Base-by-base conservation (phyloP, 106 monocot genomes). In the Chionographis japonica region DNA sequence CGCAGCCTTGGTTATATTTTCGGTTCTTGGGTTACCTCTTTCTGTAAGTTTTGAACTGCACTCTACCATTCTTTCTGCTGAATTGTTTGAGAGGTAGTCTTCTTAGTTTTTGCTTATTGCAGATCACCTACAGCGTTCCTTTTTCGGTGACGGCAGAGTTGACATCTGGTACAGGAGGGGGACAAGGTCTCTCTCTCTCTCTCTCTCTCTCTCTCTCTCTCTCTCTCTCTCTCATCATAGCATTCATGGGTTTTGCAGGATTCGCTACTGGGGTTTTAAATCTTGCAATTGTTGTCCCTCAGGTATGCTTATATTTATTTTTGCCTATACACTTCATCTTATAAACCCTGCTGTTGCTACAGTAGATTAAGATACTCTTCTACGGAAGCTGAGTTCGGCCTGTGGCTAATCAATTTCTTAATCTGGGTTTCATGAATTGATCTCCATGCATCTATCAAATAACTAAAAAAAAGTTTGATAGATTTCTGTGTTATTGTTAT, bases 41-140 rank as follows among this genome's bases (percentile, higher is more conserved):
- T 72, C 98, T 17, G 98, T 99, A 80, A 93, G 90, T 14, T 19
- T 16, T 41, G 8, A 4, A 13, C 16, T 27, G 17, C 36, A 13
- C 4, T 9, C 50, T 19, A 37, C 12, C 9, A 40, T 52, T 61
- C 40, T 62, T 81, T 11, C 10, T 70, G 49, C 43, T 62, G 46
- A 69, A 56, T 54, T n/a, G 1, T 20, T 20, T 16, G 15, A 53
- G 46, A 46, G 9, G 9, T 46, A 46, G 46, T 46, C 9, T 46
- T 46, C 46, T 10, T 46, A 6, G 8, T 46, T 46, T 10, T 46
- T 27, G 27, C 56, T 18, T 76, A 54, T 40, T 82, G 18, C 85
- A 99, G 98, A 78, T 99, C 41, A 99, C 98, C 40, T 99, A 99
- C 60, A 99, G 98, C 65, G 93, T 99, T 58, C 98, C 98, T 56